Base-by-base conservation (phyloP, 225 moss, liverwort and hornwort species). In the Physcomitrellopsis africana region DNA sequence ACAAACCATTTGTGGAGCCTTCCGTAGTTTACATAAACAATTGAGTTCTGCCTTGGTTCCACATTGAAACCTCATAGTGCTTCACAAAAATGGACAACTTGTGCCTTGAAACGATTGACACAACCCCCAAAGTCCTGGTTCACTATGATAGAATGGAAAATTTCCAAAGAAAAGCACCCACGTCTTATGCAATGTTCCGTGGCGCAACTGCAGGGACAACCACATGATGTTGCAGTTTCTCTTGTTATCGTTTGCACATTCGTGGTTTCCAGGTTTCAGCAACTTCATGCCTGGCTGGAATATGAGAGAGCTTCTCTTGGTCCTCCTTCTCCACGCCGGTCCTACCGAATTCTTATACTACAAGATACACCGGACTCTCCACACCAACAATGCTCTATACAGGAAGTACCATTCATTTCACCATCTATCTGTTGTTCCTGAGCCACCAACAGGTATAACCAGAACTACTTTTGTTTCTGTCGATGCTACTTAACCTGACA, bases 261-360 rank as follows among this genome's bases (percentile, higher is more conserved):
- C 81, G 15, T 86, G 73, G 74, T 65, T 88, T 44, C 90, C 92
- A n/a, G 86, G 88, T 3, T 86, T 92, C n/a, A 82, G 82, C n/a
- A 58, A 81, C 7, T 56, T 70, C 41, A 37, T 84, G 45, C 77
- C 85, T 11, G 24, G 51, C 3, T 92, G 90, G 86, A 74, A 86
- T 56, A 22, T 56, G 24, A 65, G 70, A 51, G 88, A 90, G 5
- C 42, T 88, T 12, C 48, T 88, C 11, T 79, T 76, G 11, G 49
- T 86, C 16, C 5, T 79, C 16, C 70, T 90, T 1, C 79, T 90
- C 24, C 92, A 92, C 24, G 76, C 80, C n/a, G 92, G 92, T 41
- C 90, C 92, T 3, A 73, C 84, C 11, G 92, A 92, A 61, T 86
- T 80, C 51, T 22, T 85, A 9, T 90, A 88, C 79, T 90, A 90